Evolutionary conservation across 768 basidiomycete genomes (phyloP).

Genomic region (Scleroderma citrinum): DNA sequence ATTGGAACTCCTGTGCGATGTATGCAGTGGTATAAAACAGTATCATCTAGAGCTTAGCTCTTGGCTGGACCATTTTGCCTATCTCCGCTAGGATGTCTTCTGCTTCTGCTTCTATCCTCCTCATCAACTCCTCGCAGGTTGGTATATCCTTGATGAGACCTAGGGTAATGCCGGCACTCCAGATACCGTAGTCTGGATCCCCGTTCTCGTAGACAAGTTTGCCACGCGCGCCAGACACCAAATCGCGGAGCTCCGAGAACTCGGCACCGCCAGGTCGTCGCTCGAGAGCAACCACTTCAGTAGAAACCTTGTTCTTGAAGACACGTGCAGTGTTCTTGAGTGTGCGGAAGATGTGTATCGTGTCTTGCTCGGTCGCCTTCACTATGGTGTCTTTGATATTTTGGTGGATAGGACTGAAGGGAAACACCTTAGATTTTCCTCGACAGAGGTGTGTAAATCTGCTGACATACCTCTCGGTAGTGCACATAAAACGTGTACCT

Average conservation of each 20-base stretch:
- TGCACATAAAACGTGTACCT: slow-evolving; percentile 89
- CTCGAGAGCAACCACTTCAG: slow-evolving; percentile 84
- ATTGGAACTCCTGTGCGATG: not conserved
- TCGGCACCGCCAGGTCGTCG: slow-evolving; percentile 76
- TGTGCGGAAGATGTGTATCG: slow-evolving; percentile 87
- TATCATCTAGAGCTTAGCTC: slow-evolving; percentile 17
- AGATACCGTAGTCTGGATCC: slow-evolving; percentile 83
- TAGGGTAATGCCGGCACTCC: slow-evolving; percentile 61
- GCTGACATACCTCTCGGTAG: slow-evolving; percentile 60
- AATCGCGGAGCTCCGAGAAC: slow-evolving; percentile 77
- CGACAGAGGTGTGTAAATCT: not conserved
- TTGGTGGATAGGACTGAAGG: slow-evolving; percentile 71
- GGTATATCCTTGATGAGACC: slow-evolving; percentile 82
- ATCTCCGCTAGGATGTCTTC: slow-evolving; percentile 58
- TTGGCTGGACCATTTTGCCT: slow-evolving; percentile 17
- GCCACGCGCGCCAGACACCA: slow-evolving; percentile 69
- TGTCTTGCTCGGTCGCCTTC: slow-evolving; percentile 74
- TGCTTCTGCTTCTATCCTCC: slow-evolving; percentile 66
- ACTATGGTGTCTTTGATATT: slow-evolving; percentile 91
- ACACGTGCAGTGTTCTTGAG: slow-evolving; percentile 80
- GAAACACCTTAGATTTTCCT: not conserved
- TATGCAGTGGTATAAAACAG: not conserved
- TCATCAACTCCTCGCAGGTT: slow-evolving; percentile 67
- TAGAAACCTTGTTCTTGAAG: slow-evolving; percentile 77
- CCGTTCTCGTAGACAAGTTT: slow-evolving; percentile 75